These are phyloP conservation scores for Chaetomium cochliodes DNA, from an alignment of 495 filamentous ascomycete genomes.

Conservation along the genomic window DNA sequence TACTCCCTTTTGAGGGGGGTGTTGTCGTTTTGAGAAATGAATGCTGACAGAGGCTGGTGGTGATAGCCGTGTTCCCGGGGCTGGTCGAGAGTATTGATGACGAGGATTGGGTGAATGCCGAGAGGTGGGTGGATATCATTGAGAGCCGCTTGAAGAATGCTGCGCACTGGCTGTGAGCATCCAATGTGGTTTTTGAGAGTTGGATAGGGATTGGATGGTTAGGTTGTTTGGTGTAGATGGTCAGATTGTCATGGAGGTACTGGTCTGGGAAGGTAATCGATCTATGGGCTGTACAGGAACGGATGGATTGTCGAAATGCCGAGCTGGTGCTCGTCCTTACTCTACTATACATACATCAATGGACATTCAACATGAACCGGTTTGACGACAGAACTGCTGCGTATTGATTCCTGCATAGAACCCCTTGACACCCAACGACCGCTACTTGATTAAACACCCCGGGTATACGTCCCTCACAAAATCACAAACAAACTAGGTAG, in stretches of 20 bases:
- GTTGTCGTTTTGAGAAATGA: not conserved
- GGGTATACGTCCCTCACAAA: no score
- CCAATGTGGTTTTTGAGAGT: not conserved
- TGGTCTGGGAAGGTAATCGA: not conserved
- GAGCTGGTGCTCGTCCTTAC: not conserved
- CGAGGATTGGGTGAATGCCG: constrained; percentile 69
- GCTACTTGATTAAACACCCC: not conserved
- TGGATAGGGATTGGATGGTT: not conserved
- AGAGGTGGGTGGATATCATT: constrained; percentile 77
- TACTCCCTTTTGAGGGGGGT: no score
- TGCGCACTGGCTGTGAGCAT: constrained; percentile 44
- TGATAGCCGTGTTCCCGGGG: constrained; percentile 70
- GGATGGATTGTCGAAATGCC: no score
- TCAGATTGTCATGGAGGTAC: no score
- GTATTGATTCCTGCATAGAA: not conserved
- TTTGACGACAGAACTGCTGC: not conserved
- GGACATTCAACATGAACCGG: not conserved
- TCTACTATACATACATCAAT: not conserved
- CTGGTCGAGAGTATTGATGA: constrained; percentile 80
- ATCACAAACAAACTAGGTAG: no score
- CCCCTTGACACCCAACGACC: not conserved
- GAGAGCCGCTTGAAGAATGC: constrained; percentile 65
- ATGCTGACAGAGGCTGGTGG: constrained; percentile 21
- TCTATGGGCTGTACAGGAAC: not conserved
- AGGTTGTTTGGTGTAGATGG: no score